A percentile compares a stretch with the other conserved stretches of the same genome.
These are phyloP conservation scores for Rhizopogon salebrosus DNA, from an alignment of 768 basidiomycete species.

Conservation along the genomic window DNA sequence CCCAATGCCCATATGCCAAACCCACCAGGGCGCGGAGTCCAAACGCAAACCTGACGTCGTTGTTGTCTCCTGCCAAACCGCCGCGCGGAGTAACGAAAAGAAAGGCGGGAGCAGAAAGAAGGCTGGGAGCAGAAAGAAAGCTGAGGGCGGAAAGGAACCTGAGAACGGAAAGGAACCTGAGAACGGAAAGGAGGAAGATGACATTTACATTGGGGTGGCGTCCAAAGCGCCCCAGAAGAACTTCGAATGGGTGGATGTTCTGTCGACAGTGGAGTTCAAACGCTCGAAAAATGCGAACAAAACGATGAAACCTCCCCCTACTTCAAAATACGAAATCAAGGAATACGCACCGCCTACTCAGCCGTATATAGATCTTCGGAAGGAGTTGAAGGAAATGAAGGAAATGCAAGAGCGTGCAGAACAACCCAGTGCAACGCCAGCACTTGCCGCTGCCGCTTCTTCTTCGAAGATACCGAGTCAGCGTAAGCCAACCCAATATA, in stretches of 20 bases:
- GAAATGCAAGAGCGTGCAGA: neutral
- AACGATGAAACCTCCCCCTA: neutral
- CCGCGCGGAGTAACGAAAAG: too few relatives aligned
- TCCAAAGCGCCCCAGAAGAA: neutral
- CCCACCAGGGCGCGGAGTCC: neutral
- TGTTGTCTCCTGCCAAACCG: neutral
- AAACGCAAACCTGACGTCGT: neutral
- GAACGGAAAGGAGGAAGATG: too few relatives aligned
- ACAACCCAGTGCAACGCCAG: neutral
- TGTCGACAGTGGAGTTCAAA: neutral
- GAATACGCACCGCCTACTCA: neutral
- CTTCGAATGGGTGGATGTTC: neutral
- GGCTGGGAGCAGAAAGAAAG: too few relatives aligned
- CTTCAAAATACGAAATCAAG: neutral
- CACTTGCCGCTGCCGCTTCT: too few relatives aligned
- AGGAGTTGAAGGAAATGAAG: neutral
- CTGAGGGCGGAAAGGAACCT: too few relatives aligned
- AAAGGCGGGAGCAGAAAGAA: too few relatives aligned
- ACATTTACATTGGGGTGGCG: neutral
- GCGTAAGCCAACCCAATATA: neutral
- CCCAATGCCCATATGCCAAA: neutral
- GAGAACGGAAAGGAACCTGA: too few relatives aligned
- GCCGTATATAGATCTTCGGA: neutral
- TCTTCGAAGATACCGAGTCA: neutral
- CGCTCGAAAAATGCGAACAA: neutral